Percentiles rank a stretch among this genome's conserved stretches.
Conservation (phyloP, 257 asterid genomes). For the Ehretia macrophylla region DNA sequence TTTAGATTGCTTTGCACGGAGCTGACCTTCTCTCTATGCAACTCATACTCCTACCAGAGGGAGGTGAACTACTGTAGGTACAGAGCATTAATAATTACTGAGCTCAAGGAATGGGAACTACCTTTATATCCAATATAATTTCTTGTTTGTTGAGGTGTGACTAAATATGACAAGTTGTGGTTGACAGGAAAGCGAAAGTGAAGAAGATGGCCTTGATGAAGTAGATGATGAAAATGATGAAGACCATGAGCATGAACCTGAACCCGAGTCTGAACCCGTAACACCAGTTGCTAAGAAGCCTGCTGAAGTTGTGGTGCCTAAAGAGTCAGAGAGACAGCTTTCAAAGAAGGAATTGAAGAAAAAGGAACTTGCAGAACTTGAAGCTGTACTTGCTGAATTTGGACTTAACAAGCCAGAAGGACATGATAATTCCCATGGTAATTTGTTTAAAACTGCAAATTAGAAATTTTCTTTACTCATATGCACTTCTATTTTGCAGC, state of each 20-base stretch:
- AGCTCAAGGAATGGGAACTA: too few relatives aligned
- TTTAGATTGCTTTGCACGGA: too few relatives aligned
- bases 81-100: too few relatives aligned
- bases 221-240: conserved; percentile 67
- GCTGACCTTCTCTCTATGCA: too few relatives aligned
- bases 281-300: conserved; percentile 32
- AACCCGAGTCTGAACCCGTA: conserved; percentile 9
- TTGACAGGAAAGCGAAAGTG: conserved; percentile 44
- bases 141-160: too few relatives aligned
- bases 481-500: too few relatives aligned
- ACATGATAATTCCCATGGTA: conserved; percentile 63
- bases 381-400: conserved; percentile 84
- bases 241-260: conserved; percentile 42
- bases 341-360: conserved; percentile 91
- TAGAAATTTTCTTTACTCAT: too few relatives aligned
- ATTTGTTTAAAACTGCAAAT: conserved; percentile 4
- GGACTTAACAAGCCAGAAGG: conserved; percentile 47
- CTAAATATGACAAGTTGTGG: too few relatives aligned
- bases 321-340: conserved; percentile 80
- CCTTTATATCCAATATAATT: too few relatives aligned
- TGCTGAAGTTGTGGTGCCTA: conserved; percentile 49
- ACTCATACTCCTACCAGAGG: too few relatives aligned
- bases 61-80: too few relatives aligned
- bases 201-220: conserved; percentile 39
- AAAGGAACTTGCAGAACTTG: conserved; percentile 94